Evolutionary conservation across 768 basidiomycete species (phyloP).

Genomic region (Leccinum disarticulatum): DNA sequence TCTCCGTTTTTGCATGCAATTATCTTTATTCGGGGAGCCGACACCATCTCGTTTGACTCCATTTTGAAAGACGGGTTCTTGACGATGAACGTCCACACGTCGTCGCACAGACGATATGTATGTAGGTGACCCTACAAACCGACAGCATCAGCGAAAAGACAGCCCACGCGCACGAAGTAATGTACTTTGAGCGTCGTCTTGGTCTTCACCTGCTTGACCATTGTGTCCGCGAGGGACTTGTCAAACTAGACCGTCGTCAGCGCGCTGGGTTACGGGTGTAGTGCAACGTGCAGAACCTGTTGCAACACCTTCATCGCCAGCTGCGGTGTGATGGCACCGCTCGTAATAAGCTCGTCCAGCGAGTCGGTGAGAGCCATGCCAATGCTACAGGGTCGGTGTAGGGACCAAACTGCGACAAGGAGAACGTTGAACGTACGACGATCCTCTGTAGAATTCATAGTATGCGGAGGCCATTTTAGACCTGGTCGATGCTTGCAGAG

Average conservation of each 20-base stretch:
- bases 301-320: constrained; percentile 98
- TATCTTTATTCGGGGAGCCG: constrained; percentile 85
- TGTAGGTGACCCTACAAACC: constrained; percentile 74
- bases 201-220: constrained; percentile 91
- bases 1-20: constrained; percentile 98
- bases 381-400: constrained; percentile 54
- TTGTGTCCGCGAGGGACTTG: constrained; percentile 89
- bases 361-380: constrained; percentile 98
- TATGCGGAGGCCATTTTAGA: constrained; percentile 73
- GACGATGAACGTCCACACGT: constrained; percentile 98
- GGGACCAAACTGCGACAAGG: background rate
- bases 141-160: constrained; percentile 4
- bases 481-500: constrained; percentile 11
- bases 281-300: constrained; percentile 61
- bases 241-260: constrained; percentile 69
- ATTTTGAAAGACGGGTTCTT: constrained; percentile 94
- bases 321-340: constrained; percentile 95
- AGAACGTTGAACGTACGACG: constrained; percentile 60
- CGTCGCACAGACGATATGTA: constrained; percentile 91
- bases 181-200: constrained; percentile 91
- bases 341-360: constrained; percentile 96
- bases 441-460: constrained; percentile 91
- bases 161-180: constrained; percentile 12
- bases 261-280: background rate
- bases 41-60: constrained; percentile 83